Conservation (phyloP, 768 basidiomycete genomes). For the Rubroboletus satanas region DNA sequence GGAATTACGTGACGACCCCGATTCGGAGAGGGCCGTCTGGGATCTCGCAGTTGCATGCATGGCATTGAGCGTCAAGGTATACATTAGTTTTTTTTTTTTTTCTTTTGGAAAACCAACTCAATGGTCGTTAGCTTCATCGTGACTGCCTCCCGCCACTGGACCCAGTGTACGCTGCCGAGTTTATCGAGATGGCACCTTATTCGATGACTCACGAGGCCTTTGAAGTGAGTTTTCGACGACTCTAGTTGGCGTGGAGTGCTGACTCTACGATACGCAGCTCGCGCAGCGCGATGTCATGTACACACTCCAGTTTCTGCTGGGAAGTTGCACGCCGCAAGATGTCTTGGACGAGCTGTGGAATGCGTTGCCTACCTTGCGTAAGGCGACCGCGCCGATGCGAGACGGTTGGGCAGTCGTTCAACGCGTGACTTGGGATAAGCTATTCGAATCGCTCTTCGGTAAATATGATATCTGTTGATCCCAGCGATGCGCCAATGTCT, state of each 20-base stretch:
- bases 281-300: slow-evolving; percentile 55
- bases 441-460: slow-evolving; percentile 46
- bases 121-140: slow-evolving; percentile 50
- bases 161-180: slow-evolving; percentile 51
- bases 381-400: slow-evolving; percentile 31
- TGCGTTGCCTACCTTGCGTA: slow-evolving; percentile 49
- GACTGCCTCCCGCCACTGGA: slow-evolving; percentile 56
- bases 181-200: slow-evolving; percentile 48
- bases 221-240: slow-evolving; percentile 41
- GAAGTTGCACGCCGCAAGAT: slow-evolving; percentile 47
- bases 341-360: slow-evolving; percentile 57
- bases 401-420: slow-evolving; percentile 47
- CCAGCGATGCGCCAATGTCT: not conserved
- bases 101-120: not conserved
- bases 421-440: slow-evolving; percentile 45
- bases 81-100: not conserved
- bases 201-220: slow-evolving; percentile 43
- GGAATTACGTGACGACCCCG: not conserved
- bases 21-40: slow-evolving; percentile 43
- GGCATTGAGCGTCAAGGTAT: slow-evolving; percentile 59
- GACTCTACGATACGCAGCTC: slow-evolving; percentile 31
- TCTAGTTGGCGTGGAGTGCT: not conserved
- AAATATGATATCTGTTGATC: not conserved
- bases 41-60: slow-evolving; percentile 57
- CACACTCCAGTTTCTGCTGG: slow-evolving; percentile 45